Evolutionary conservation across 2,329 filamentous ascomycete genomes (phyloP), one percentile per base, ranked within the genome.

Genomic region (Colletotrichum zoysiae): DNA sequence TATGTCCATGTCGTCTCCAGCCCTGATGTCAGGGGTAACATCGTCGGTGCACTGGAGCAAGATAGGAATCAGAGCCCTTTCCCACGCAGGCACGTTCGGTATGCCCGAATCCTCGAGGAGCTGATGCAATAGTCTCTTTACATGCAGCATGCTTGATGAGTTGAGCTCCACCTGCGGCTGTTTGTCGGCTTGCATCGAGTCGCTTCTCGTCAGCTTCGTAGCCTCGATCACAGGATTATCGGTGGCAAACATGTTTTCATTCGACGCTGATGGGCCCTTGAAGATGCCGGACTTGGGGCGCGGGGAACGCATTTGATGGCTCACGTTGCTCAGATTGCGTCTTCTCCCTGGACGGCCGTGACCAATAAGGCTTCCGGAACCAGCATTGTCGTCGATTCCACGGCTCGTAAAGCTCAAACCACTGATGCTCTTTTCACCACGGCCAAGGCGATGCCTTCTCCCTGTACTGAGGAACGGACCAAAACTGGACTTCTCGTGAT

Each of bases 1-100:
- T 71, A 99, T 96, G 79, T 99, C 96, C 87, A 99, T 98, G 78
- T 96, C 93, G 80, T 99, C 96, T 38, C 95, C 95, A 67, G 90
- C 89, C 68, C 95, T 92, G 56, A 98, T 93, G 79, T 98, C 93
- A 1, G 96, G 96, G 74, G 97, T 93, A 4, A 99, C 95, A 78
- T 98, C 96, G 75, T 98, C 95, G 0, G 95, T 97, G 74, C 95
- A 96, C 76, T 93, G 93, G 30, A 98, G 86, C 26, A 99, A 86
- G 64, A 99, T 97, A 0, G 96, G 96, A 62, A 98, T 88, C 16
- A 99, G 85, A 0, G 95, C 94, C 75, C 91, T 95, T 78, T 98
- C 93, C 96, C 96, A 99, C 38, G 92, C 92, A 2, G 88, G 84
- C 1, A 90, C 86, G 76, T 93, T 92, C 16, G 92, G 88, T 33